Evolutionary conservation across 1,139 yeast genomes (phyloP).

Genomic region (Lodderomyces metapsilosis): DNA sequence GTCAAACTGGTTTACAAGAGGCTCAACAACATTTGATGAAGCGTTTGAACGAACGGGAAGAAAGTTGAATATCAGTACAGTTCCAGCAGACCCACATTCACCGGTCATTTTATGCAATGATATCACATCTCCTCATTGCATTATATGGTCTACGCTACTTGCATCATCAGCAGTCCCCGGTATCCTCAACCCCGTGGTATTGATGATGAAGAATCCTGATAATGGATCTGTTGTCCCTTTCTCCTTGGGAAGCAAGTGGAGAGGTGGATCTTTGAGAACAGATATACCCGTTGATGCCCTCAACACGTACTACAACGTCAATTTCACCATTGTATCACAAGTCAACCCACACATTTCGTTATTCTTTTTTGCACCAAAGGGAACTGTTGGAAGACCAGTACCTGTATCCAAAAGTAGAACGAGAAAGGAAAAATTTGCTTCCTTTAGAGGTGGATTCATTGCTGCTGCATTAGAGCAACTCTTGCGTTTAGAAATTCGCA

Average conservation of each 20-base stretch:
- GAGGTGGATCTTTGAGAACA: constrained; percentile 71
- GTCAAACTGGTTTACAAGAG: constrained; percentile 66
- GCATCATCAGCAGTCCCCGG: constrained; percentile 88
- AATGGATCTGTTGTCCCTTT: constrained; percentile 55
- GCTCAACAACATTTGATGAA: constrained; percentile 71
- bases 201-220: constrained; percentile 64
- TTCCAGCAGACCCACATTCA: constrained; percentile 80
- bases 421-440: constrained; percentile 34
- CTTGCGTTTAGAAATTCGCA: constrained; percentile 67
- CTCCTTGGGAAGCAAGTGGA: constrained; percentile 73
- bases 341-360: constrained; percentile 80
- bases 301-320: constrained; percentile 76
- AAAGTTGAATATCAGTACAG: constrained; percentile 69
- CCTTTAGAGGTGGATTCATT: constrained; percentile 72
- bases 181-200: constrained; percentile 74
- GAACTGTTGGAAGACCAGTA: constrained; percentile 80
- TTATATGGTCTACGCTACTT: constrained; percentile 75
- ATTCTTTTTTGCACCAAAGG: constrained; percentile 77
- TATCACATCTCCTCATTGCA: constrained; percentile 76
- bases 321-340: constrained; percentile 74
- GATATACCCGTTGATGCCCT: constrained; percentile 70
- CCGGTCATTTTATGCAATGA: constrained; percentile 79
- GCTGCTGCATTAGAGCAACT: constrained; percentile 72
- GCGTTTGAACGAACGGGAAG: constrained; percentile 69
- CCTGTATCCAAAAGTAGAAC: constrained; percentile 52